A percentile compares a stretch with the other conserved stretches of the same genome.
Evolutionary conservation across 2,329 filamentous ascomycete species (phyloP).

Genomic region (Stagonosporopsis rhizophila): DNA sequence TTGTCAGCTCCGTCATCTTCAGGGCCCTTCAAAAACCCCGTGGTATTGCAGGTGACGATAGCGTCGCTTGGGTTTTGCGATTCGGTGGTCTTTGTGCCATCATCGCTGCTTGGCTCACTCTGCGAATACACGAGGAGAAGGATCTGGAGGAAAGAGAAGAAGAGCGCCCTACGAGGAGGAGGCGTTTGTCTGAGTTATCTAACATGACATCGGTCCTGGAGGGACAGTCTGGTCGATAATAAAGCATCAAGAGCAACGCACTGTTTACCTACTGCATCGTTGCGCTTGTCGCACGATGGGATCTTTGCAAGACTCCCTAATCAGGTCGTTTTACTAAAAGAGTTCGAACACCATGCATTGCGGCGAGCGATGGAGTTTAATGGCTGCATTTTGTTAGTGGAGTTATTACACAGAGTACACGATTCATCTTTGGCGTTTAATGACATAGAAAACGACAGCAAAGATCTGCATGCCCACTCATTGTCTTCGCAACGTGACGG

Average conservation of each 20-base stretch:
- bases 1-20: slow-evolving; percentile 86
- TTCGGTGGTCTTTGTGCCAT: slow-evolving; percentile 83
- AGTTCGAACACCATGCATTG: slow-evolving; percentile 14
- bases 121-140: slow-evolving; percentile 69
- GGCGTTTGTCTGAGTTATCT: slow-evolving; percentile 26
- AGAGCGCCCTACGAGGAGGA: slow-evolving; percentile 28
- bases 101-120: slow-evolving; percentile 75
- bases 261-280: slow-evolving; percentile 1
- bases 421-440: neutral
- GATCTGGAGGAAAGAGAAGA: slow-evolving; percentile 30
- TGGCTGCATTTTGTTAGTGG: slow-evolving; percentile 9
- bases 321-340: neutral
- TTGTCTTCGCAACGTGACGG: neutral
- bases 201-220: slow-evolving; percentile 17
- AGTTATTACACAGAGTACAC: slow-evolving; percentile 7
- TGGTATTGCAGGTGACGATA: slow-evolving; percentile 82
- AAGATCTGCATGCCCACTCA: neutral
- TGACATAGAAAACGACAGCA: neutral
- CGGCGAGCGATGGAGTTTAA: slow-evolving; percentile 16
- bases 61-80: slow-evolving; percentile 84
- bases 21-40: slow-evolving; percentile 85
- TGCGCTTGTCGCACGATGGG: neutral
- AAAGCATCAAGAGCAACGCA: neutral
- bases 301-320: neutral
- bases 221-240: slow-evolving; percentile 13